A percentile compares a stretch with the other conserved stretches of the same genome.
These are phyloP conservation scores for Nitzschia palea DNA, from an alignment of 108 stramenopile genomes.

Conservation along the genomic window DNA sequence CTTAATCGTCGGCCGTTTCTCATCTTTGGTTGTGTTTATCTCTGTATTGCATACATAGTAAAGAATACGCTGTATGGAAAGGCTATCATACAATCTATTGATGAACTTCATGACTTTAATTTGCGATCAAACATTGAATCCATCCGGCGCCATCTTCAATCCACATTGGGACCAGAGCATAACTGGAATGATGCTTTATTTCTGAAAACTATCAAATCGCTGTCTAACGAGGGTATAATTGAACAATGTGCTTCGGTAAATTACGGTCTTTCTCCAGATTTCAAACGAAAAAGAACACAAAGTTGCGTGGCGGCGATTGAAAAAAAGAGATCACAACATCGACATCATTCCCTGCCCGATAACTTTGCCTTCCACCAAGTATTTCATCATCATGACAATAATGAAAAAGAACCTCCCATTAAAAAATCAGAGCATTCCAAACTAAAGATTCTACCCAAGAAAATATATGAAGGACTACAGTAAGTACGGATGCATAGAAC, in stretches of 20 bases:
- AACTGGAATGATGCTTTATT: slow-evolving; percentile 36
- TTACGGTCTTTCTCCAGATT: slow-evolving; percentile 23
- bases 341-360: background rate
- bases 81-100: slow-evolving; percentile 32
- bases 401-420: slow-evolving; percentile 5
- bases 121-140: slow-evolving; percentile 31
- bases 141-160: slow-evolving; percentile 22
- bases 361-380: background rate
- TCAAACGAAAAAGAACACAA: slow-evolving; percentile 15
- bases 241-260: slow-evolving; percentile 14
- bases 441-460: slow-evolving; percentile 22
- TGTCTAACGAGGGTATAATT: slow-evolving; percentile 22
- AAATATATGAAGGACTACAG: slow-evolving; percentile 14
- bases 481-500: slow-evolving; percentile 11
- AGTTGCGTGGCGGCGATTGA: background rate
- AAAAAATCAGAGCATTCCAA: slow-evolving; percentile 21
- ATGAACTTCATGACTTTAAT: slow-evolving; percentile 30
- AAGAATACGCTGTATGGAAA: slow-evolving; percentile 16
- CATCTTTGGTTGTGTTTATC: too few relatives aligned
- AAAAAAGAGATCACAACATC: background rate
- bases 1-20: too few relatives aligned
- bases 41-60: too few relatives aligned
- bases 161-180: slow-evolving; percentile 5
- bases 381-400: background rate
- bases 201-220: slow-evolving; percentile 31